Percentiles rank a stretch among this genome's conserved stretches.
Evolutionary conservation across 129 eudicot genomes (phyloP).

Genomic region (Flaveria sonorensis): DNA sequence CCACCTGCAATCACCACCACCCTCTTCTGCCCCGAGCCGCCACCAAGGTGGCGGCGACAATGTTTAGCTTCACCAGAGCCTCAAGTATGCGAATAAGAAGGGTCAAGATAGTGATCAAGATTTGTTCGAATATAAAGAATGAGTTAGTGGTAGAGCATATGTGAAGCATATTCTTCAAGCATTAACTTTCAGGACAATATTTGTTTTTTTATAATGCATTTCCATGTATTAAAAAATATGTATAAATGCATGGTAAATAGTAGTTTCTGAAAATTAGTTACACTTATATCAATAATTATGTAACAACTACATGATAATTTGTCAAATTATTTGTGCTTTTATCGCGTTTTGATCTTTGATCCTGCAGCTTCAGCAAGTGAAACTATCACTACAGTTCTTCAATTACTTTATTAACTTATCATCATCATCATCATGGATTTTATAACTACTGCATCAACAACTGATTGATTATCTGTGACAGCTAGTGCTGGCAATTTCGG

Average conservation of each 20-base stretch:
- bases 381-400: not conserved
- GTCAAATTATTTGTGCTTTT: too few relatives aligned
- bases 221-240: not conserved
- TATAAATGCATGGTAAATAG: not conserved
- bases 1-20: not conserved
- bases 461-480: not conserved
- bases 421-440: not conserved
- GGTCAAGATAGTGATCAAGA: constrained; percentile 27
- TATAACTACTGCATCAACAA: not conserved
- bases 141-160: constrained; percentile 41
- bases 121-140: constrained; percentile 33
- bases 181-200: constrained; percentile 21
- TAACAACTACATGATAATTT: too few relatives aligned
- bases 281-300: too few relatives aligned
- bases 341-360: too few relatives aligned
- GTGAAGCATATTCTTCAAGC: constrained; percentile 42
- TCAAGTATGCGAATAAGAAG: constrained; percentile 25
- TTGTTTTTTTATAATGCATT: too few relatives aligned
- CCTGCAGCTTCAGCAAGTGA: not conserved
- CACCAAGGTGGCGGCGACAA: constrained; percentile 32
- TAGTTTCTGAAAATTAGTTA: not conserved
- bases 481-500: too few relatives aligned
- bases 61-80: constrained; percentile 27
- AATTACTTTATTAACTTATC: not conserved
- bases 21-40: not conserved